Base-by-base conservation (phyloP, 495 filamentous ascomycete genomes). In the Trichoderma gamsii region DNA sequence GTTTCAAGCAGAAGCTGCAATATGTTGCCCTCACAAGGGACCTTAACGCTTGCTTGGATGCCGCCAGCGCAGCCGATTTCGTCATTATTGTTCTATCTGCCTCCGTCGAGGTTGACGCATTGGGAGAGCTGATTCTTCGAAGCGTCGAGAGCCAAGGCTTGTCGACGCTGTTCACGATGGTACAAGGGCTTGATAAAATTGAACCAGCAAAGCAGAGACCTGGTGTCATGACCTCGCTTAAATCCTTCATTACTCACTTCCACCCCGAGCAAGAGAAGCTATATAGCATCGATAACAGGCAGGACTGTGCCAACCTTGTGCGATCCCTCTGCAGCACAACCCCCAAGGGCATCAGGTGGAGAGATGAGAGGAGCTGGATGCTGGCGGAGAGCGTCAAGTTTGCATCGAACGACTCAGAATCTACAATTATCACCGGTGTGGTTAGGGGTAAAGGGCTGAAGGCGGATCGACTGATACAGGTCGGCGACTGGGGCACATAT, bases 341-440 rank as follows among this genome's bases (percentile, higher is more conserved):
- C 12, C 94, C 96, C 27, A 97, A 96, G 77, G 96, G 96, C 11
- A 84, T 99, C 23, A 82, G 86, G 61, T 99, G 95, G 95, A 86
- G 96, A 72, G 96, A 98, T 69, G 89, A 96, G 69, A 83, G 95
- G 69, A 94, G 92, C 71, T 99, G 94, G 90, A 91, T 99, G 88
- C 80, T 96, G 29, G 87, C 93, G 9, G 94, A 99, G 70, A 85
- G 92, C 65, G 83, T 97, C 23, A 75, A 84, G 72, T 95, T 90
- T 86, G 81, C 84, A 13, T 81, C 84, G 12, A 79, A 77, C 5
- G 84, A 82, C 38, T 71, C 74, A 4, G 80, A 81, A 4, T 81
- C 86, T 63, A 88, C 92, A 15, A 78, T 92, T 23, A 67, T 99
- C n/a, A 94, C 92, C 2, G 95, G 96, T 70, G 85, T 95, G 7